Evolutionary conservation across 129 eudicot species (phyloP).

Genomic region (Flaveria ramosissima): DNA sequence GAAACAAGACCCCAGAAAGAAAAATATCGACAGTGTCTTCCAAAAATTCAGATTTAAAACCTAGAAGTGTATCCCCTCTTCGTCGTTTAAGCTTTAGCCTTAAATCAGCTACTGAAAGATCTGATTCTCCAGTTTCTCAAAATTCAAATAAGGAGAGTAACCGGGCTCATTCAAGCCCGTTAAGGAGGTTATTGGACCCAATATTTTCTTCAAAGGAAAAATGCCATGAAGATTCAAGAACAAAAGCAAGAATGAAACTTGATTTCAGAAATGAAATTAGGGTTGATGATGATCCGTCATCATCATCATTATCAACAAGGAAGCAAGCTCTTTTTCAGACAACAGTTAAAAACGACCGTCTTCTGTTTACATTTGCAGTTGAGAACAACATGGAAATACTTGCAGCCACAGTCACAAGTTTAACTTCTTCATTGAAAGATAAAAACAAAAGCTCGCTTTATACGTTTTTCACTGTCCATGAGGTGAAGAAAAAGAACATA

Average conservation of each 20-base stretch:
- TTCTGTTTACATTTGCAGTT: conserved; percentile 79
- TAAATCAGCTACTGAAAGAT: conserved; percentile 36
- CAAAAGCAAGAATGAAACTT: conserved; percentile 26
- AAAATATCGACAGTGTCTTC: conserved; percentile 26
- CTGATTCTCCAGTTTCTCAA: conserved; percentile 29
- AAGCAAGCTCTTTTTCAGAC: conserved; percentile 76
- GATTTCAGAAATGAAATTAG: conserved; percentile 34
- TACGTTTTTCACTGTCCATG: conserved; percentile 70
- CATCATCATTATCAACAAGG: conserved; percentile 35
- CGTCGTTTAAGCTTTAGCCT: conserved; percentile 58
- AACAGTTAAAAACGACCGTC: conserved; percentile 69
- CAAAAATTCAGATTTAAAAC: conserved; percentile 35
- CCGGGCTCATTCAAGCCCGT: conserved; percentile 63
- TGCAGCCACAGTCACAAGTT: conserved; percentile 63
- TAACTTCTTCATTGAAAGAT: conserved; percentile 45
- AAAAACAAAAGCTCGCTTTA: conserved; percentile 47
- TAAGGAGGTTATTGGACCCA: conserved; percentile 79
- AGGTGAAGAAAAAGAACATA: conserved; percentile 63
- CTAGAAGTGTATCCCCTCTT: conserved; percentile 66
- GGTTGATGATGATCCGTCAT: conserved; percentile 23
- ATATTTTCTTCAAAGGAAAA: conserved; percentile 54
- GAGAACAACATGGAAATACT: conserved; percentile 61
- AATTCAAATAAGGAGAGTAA: conserved; percentile 33
- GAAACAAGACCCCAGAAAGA: conserved; percentile 44
- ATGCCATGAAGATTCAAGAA: conserved; percentile 39